These are phyloP conservation scores for Boletus speciosus DNA, from an alignment of 768 basidiomycete genomes.

Conservation along the genomic window DNA sequence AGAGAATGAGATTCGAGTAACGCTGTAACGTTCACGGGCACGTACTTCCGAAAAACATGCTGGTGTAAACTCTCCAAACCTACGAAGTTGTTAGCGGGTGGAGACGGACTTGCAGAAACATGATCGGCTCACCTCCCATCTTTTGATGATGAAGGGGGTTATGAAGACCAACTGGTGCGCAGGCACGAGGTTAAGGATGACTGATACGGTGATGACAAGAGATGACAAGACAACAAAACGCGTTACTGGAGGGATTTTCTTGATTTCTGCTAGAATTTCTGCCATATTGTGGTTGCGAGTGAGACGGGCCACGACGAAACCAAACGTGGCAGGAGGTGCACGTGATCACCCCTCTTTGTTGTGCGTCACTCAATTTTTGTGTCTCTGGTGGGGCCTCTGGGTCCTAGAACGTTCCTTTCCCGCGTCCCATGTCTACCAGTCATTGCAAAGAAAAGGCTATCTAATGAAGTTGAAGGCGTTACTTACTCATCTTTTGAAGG, in stretches of 20 bases:
- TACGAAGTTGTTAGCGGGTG: constrained; percentile 25
- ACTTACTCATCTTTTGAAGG: constrained; percentile 3
- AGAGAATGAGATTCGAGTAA: background rate
- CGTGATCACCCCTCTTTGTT: constrained; percentile 4
- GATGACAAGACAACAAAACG: constrained; percentile 63
- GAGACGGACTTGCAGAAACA: background rate
- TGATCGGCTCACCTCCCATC: constrained; percentile 48
- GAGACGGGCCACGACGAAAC: too few species aligned
- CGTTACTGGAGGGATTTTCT: constrained; percentile 82
- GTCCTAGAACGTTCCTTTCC: background rate
- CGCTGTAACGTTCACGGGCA: background rate
- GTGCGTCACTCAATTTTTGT: background rate
- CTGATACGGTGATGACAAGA: constrained; percentile 55
- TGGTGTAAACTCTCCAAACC: constrained; percentile 73
- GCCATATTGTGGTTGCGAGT: constrained; percentile 36
- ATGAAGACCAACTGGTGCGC: constrained; percentile 56
- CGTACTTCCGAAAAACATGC: constrained; percentile 70
- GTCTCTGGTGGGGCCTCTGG: too few species aligned
- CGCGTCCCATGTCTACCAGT: constrained; percentile 5
- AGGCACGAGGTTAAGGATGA: constrained; percentile 51
- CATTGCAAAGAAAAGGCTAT: background rate
- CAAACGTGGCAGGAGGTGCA: background rate
- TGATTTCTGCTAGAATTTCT: constrained; percentile 54
- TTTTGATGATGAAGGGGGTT: constrained; percentile 39
- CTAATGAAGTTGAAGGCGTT: constrained; percentile 14